phyloP scores from a whole-genome alignment of 2,329 filamentous ascomycete species.

The Aspergillus pseudoglaucus region DNA sequence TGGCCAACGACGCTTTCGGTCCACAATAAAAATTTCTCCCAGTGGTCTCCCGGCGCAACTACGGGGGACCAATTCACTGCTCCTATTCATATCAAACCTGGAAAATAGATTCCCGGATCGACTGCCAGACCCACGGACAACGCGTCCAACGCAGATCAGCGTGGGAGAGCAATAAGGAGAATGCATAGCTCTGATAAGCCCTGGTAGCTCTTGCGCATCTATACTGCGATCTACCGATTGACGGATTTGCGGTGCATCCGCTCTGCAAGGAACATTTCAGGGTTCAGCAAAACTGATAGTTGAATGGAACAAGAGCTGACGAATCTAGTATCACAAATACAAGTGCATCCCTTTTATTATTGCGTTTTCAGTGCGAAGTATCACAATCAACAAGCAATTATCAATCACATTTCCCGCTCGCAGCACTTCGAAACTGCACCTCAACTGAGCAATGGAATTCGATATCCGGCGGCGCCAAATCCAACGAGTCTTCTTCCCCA shows the following conservation, averaged over 20 bases:
- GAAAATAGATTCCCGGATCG: too few species aligned
- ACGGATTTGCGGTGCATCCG: neutral
- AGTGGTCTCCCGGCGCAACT: too few species aligned
- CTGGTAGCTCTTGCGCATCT: too few species aligned
- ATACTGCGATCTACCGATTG: neutral
- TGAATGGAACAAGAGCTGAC: neutral
- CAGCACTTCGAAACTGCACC: slow-evolving; percentile 6
- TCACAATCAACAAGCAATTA: too few species aligned
- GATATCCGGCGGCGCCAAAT: slow-evolving; percentile 9
- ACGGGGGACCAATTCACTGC: too few species aligned
- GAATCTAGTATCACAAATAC: neutral
- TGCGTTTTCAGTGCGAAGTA: neutral
- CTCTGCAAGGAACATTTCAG: neutral
- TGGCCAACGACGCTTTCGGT: too few species aligned
- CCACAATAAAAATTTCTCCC: too few species aligned
- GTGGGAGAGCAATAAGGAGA: neutral
- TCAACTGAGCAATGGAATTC: slow-evolving; percentile 6
- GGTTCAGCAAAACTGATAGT: neutral
- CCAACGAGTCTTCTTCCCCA: slow-evolving; percentile 1
- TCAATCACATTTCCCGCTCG: too few species aligned
- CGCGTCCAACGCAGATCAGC: neutral
- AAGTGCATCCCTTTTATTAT: neutral
- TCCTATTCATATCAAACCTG: too few species aligned
- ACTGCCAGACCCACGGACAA: neutral
- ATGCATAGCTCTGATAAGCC: neutral